Conservation (phyloP, 2,329 filamentous ascomycete genomes). For the Lasiodiplodia gonubiensis region DNA sequence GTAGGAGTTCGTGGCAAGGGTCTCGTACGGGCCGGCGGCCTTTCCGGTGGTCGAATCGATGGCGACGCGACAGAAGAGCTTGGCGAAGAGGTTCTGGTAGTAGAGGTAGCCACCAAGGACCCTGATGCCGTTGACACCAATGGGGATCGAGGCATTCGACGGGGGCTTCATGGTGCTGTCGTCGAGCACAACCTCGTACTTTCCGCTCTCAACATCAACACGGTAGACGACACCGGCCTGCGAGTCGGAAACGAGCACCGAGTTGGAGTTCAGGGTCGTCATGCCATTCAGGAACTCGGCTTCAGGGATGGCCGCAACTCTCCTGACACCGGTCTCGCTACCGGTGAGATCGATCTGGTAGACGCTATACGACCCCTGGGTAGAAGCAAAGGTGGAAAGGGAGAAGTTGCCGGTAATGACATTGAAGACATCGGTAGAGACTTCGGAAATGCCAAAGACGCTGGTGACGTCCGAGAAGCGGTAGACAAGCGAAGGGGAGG, state of each 20-base stretch:
- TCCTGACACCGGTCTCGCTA: constrained; percentile 32
- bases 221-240: constrained; percentile 33
- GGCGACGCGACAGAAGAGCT: constrained; percentile 31
- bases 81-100: constrained; percentile 34
- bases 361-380: constrained; percentile 24
- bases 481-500: constrained; percentile 37
- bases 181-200: constrained; percentile 31
- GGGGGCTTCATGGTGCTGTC: constrained; percentile 32
- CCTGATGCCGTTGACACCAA: constrained; percentile 38
- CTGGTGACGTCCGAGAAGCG: constrained; percentile 35
- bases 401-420: constrained; percentile 33
- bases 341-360: constrained; percentile 32
- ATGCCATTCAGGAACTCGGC: constrained; percentile 36
- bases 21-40: constrained; percentile 8
- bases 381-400: constrained; percentile 31
- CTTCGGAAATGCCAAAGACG: constrained; percentile 47
- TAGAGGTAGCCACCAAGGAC: constrained; percentile 32
- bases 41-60: constrained; percentile 30
- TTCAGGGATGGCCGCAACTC: constrained; percentile 33
- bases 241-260: constrained; percentile 38
- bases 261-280: constrained; percentile 31
- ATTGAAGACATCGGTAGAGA: constrained; percentile 42
- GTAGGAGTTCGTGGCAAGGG: not conserved
- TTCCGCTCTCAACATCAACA: constrained; percentile 31
- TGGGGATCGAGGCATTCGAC: constrained; percentile 15